phyloP scores from a whole-genome alignment of 2,329 filamentous ascomycete species.

The Metarhizium brunneum region DNA sequence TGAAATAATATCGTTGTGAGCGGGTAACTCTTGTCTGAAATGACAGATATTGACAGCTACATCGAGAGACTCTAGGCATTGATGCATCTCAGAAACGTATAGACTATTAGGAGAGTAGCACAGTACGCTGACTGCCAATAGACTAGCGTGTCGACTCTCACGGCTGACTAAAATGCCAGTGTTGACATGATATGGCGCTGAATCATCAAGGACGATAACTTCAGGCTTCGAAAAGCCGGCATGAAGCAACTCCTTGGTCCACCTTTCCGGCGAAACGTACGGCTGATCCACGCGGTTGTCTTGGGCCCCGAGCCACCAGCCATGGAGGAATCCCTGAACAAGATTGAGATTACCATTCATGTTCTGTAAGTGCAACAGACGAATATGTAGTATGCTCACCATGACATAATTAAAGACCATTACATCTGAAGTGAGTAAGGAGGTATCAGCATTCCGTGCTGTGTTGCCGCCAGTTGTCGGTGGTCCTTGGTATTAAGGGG shows the following conservation, averaged over 20 bases:
- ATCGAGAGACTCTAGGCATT: too few relatives aligned
- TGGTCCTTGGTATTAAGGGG: not conserved
- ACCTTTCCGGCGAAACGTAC: not conserved
- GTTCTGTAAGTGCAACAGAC: not conserved
- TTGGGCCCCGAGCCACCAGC: not conserved
- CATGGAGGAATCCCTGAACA: not conserved
- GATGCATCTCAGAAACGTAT: too few relatives aligned
- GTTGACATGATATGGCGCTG: not conserved
- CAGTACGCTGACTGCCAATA: not conserved
- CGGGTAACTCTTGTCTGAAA: too few relatives aligned
- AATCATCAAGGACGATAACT: not conserved
- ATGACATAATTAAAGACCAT: not conserved
- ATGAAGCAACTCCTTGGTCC: not conserved
- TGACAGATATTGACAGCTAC: too few relatives aligned
- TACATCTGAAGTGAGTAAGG: not conserved
- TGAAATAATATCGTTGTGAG: too few relatives aligned
- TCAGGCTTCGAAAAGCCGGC: not conserved
- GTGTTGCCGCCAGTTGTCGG: not conserved
- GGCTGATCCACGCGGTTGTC: not conserved
- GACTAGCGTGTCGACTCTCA: not conserved
- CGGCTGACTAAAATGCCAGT: not conserved
- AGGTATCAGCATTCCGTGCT: not conserved
- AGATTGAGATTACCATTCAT: too few relatives aligned
- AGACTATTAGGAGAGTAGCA: too few relatives aligned
- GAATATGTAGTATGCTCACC: not conserved